phyloP scores from a whole-genome alignment of 1,284 basidiomycete species.

The Ustilago hordei region DNA sequence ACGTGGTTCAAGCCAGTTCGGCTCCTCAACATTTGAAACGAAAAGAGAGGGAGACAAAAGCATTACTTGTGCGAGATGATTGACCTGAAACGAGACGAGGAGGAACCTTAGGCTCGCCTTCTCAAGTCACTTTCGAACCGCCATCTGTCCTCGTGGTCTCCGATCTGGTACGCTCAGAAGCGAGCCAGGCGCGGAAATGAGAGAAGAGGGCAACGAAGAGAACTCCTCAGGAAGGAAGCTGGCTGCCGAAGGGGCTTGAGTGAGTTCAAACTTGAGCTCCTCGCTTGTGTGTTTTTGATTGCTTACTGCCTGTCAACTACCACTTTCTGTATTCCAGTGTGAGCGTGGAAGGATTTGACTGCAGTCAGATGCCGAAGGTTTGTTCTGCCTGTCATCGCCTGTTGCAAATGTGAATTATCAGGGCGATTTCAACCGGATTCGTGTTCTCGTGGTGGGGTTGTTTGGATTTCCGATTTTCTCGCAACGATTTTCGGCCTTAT shows the following conservation, averaged over 20 bases:
- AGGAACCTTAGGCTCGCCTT: no score
- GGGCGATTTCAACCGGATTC: conserved; percentile 17
- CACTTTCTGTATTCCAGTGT: background rate
- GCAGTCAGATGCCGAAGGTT: conserved; percentile 16
- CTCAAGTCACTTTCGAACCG: background rate
- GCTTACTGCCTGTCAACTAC: conserved; percentile 9
- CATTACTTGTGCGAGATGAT: background rate
- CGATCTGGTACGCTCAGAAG: background rate
- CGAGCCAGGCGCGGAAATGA: background rate
- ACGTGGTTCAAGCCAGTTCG: background rate
- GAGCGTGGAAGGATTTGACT: background rate
- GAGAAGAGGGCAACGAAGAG: background rate
- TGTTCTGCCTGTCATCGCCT: conserved; percentile 11
- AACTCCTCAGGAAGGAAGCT: background rate
- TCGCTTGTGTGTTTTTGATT: background rate
- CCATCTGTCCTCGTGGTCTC: background rate
- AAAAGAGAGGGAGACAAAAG: background rate
- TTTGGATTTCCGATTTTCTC: conserved; percentile 1
- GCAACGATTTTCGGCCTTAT: conserved; percentile 2
- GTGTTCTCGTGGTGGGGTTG: background rate
- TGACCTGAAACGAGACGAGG: background rate
- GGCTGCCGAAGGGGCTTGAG: background rate
- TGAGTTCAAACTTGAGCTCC: background rate
- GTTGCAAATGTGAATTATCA: conserved; percentile 1
- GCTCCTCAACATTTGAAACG: background rate